These are phyloP conservation scores for Ustilago xerochloae DNA, from an alignment of 1,284 basidiomycete genomes.

Conservation along the genomic window DNA sequence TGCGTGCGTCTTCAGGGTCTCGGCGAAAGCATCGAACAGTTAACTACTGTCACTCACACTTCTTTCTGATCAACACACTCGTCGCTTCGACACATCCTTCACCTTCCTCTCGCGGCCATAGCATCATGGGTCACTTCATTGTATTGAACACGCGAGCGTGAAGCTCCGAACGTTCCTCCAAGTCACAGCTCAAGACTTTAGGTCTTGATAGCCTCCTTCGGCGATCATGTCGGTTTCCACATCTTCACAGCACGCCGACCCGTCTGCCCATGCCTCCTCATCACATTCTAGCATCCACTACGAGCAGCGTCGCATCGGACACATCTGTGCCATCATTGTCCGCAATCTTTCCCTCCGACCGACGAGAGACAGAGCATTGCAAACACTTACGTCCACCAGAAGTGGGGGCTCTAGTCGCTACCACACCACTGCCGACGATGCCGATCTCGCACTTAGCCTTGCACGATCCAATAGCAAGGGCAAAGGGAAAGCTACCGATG, in stretches of 20 bases:
- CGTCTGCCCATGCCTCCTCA: neutral
- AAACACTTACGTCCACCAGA: slow-evolving; percentile 35
- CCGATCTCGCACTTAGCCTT: slow-evolving; percentile 40
- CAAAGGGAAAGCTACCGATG: slow-evolving; percentile 18
- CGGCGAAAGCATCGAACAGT: slow-evolving; percentile 1
- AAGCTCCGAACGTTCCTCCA: no score
- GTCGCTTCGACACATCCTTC: neutral
- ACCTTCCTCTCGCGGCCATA: no score
- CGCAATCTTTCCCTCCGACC: slow-evolving; percentile 44
- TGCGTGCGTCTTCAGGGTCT: slow-evolving; percentile 20
- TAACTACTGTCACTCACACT: neutral
- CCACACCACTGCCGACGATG: slow-evolving; percentile 43
- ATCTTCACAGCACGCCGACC: neutral
- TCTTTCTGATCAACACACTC: neutral
- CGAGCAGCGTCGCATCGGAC: slow-evolving; percentile 36
- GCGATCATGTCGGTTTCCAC: slow-evolving; percentile 12
- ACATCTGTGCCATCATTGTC: slow-evolving; percentile 38
- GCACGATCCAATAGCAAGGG: slow-evolving; percentile 37
- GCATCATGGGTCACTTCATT: no score
- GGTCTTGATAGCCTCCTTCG: neutral
- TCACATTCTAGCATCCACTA: slow-evolving; percentile 1
- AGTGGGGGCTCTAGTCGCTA: slow-evolving; percentile 26
- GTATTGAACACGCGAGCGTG: neutral
- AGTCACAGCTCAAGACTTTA: no score
- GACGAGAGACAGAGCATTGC: slow-evolving; percentile 37